These are phyloP conservation scores for Venturia aucupariae DNA, from an alignment of 2,329 filamentous ascomycete species.

Conservation along the genomic window DNA sequence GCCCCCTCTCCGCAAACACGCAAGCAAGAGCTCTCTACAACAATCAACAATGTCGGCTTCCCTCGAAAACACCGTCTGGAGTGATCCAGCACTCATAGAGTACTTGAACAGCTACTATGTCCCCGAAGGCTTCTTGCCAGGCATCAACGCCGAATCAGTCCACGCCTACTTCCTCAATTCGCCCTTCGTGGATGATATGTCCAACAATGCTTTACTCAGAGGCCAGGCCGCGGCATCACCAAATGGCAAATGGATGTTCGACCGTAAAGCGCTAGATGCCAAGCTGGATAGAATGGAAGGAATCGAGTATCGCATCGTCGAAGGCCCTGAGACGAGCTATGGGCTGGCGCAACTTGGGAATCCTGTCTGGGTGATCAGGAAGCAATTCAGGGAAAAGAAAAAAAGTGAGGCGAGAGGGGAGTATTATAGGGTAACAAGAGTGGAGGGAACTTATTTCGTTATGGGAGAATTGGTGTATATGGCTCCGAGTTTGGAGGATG, in stretches of 20 bases:
- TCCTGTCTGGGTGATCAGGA: conserved; percentile 52
- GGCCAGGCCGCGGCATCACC: conserved; percentile 41
- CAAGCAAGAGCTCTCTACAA: neutral
- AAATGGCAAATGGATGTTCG: conserved; percentile 36
- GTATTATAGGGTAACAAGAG: conserved; percentile 15
- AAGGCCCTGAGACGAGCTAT: conserved; percentile 44
- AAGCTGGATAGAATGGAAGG: conserved; percentile 46
- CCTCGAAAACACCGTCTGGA: neutral
- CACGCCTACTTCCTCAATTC: conserved; percentile 54
- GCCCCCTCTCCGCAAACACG: neutral
- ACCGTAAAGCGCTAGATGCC: conserved; percentile 48
- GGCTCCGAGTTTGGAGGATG: conserved; percentile 51
- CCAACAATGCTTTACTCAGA: conserved; percentile 45
- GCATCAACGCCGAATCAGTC: conserved; percentile 24
- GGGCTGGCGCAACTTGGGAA: conserved; percentile 25
- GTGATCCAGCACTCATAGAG: conserved; percentile 1
- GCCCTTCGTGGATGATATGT: conserved; percentile 53
- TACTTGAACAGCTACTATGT: neutral
- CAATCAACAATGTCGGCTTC: conserved; percentile 5
- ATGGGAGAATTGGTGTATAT: conserved; percentile 53
- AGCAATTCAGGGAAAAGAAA: conserved; percentile 43
- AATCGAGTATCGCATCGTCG: conserved; percentile 50
- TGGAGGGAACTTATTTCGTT: conserved; percentile 51
- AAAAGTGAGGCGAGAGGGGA: neutral
- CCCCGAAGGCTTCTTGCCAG: neutral